These are phyloP conservation scores for Penicillium simplicissimum DNA, from an alignment of 495 filamentous ascomycete species.

Conservation along the genomic window DNA sequence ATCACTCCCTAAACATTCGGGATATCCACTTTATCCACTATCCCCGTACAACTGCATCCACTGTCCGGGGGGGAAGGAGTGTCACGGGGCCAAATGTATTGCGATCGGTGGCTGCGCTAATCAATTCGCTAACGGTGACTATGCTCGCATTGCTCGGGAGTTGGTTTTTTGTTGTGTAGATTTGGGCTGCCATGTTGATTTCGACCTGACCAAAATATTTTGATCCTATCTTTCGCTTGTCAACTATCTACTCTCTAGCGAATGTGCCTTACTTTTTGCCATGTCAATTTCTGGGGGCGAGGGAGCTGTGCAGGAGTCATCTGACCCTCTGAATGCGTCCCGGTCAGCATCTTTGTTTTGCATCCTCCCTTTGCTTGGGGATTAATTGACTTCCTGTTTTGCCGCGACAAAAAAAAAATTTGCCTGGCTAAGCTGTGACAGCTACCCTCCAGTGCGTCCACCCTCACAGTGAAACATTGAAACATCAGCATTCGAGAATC, in stretches of 20 bases:
- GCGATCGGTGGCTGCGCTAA: conserved; percentile 5
- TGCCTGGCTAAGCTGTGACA: neutral
- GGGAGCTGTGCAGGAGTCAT: conserved; percentile 4
- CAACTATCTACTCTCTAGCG: neutral
- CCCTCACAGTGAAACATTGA: neutral
- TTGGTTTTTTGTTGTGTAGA: neutral
- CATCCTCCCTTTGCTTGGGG: no score
- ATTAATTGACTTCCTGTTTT: conserved; percentile 2
- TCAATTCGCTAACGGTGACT: conserved; percentile 2
- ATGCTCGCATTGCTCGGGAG: neutral
- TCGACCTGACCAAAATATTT: no score
- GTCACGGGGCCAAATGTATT: conserved; percentile 2
- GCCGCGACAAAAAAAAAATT: neutral
- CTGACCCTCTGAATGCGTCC: neutral
- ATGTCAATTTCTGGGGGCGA: neutral
- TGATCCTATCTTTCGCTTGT: neutral
- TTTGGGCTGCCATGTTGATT: neutral
- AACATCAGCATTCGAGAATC: neutral
- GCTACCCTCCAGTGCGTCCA: no score
- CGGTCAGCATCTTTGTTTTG: neutral
- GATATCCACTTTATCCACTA: neutral
- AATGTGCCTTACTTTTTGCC: neutral
- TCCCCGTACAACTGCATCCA: neutral
- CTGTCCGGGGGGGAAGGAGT: neutral
- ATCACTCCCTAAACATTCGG: no score